Conservation (phyloP, 2,329 filamentous ascomycete genomes). For the Fusarium sororula region DNA sequence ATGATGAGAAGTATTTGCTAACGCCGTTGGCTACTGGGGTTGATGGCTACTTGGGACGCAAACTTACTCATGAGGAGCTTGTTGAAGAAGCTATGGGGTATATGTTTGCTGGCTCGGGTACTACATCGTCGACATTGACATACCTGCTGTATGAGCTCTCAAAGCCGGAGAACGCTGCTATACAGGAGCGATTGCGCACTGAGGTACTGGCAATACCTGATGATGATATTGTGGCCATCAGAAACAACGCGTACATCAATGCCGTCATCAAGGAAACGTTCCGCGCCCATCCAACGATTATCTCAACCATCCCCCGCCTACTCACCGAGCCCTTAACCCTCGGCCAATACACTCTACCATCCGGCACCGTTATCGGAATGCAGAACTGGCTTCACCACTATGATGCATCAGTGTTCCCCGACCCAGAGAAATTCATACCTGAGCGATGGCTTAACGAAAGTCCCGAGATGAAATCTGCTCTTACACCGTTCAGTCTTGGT, state of each 20-base stretch:
- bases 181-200: rapidly evolving
- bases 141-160: not conserved
- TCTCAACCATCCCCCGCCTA: not conserved
- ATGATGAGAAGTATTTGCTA: not conserved
- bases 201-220: rapidly evolving
- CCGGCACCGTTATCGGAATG: not conserved
- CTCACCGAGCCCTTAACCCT: not conserved
- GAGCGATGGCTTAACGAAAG: not conserved
- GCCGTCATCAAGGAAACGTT: not conserved
- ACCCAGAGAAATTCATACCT: not conserved
- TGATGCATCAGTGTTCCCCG: not conserved
- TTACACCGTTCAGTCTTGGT: not conserved
- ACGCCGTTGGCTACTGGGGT: not conserved
- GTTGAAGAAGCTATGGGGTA: not conserved
- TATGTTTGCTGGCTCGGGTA: not conserved
- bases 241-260: not conserved
- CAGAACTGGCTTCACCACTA: not conserved
- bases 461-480: not conserved
- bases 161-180: not conserved
- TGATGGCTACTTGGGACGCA: not conserved
- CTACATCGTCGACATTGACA: not conserved
- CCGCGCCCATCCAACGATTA: not conserved
- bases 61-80: not conserved
- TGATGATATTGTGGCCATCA: not conserved
- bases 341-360: not conserved